Conservation (phyloP, 768 basidiomycete species). For the Suillus subluteus region DNA sequence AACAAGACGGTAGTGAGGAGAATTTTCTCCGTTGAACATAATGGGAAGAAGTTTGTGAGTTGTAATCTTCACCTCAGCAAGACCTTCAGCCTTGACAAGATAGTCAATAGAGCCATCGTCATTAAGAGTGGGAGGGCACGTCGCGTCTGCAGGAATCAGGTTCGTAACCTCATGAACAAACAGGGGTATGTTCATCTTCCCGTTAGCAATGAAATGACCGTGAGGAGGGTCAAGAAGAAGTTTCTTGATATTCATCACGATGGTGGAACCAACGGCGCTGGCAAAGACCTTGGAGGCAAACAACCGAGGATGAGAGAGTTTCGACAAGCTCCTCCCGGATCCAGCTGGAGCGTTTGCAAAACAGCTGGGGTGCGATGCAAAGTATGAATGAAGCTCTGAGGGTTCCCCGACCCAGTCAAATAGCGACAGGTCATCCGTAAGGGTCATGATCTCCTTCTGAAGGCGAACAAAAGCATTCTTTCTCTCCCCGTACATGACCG, state of each 20-base stretch:
- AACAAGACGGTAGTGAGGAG: constrained; percentile 18
- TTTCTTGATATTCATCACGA: constrained; percentile 18
- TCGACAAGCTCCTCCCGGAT: background rate
- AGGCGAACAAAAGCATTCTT: constrained; percentile 27
- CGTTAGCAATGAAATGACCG: constrained; percentile 34
- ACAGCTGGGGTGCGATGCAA: constrained; percentile 27
- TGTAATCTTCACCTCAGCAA: constrained; percentile 21
- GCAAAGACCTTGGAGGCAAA: constrained; percentile 8
- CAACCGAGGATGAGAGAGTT: constrained; percentile 7
- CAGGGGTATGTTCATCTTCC: constrained; percentile 29
- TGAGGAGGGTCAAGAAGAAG: constrained; percentile 29
- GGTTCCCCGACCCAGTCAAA: constrained; percentile 33
- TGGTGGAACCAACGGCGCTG: constrained; percentile 18
- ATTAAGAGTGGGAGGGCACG: background rate
- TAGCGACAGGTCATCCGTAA: constrained; percentile 28
- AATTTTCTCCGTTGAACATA: background rate
- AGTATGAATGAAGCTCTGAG: constrained; percentile 29
- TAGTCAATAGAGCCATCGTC: constrained; percentile 16
- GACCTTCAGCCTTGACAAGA: constrained; percentile 21
- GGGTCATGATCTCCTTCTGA: constrained; percentile 33
- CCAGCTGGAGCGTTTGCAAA: constrained; percentile 16
- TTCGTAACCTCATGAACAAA: constrained; percentile 14
- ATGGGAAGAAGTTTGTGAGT: constrained; percentile 19
- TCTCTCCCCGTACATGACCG: constrained; percentile 34
- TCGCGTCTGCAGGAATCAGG: background rate